Evolutionary conservation across 345 rosid species (phyloP), one percentile per base, ranked within the genome.

Genomic region (Citrus glauca): DNA sequence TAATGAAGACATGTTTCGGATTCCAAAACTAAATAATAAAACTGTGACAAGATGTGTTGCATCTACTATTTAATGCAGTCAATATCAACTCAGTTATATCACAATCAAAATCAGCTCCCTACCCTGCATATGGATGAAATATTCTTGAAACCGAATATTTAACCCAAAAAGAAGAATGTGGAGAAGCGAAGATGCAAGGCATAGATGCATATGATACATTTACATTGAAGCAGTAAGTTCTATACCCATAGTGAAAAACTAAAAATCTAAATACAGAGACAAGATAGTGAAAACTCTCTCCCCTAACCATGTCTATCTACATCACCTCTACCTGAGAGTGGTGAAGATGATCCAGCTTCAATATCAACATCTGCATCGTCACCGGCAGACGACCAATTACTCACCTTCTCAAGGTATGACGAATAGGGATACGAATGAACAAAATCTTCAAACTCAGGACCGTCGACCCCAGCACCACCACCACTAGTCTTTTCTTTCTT

Each of bases 381-480:
- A 30, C 67, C 84, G 6, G 68, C 72, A 10, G 84, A 82, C 3
- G 91, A 87, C 69, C 81, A 78, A 2, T 77, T 56, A 42, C 87
- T 82, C 19, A 59, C 82, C 71, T 88, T 86, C 77, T 85, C 92
- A 14, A 69, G 66, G 74, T 68, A 78, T 1, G 87, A 82, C n/a
- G 87, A 85, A 45, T 65, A 42, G 10, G 75, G 84, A 74, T 77
- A 83, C 0, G 97, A 89, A 81, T 88, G 85, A 81, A 80, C 86
- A 73, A 77, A 89, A 79, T 89, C 92, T 59, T 88, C 91, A 56
- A 81, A 81, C 67, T 83, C 85, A 1, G 48, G 74, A 2, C 71
- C 33, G 19, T 74, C 28, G 37, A 78, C 68, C 7, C 72, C 79
- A 74, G 37, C 37, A n/a, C 76, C 24, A 11, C 32, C 37, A n/a